Evolutionary conservation across 163 green algal genomes (phyloP), one percentile per base, ranked within the genome.

Genomic region (Chlorella variabilis): DNA sequence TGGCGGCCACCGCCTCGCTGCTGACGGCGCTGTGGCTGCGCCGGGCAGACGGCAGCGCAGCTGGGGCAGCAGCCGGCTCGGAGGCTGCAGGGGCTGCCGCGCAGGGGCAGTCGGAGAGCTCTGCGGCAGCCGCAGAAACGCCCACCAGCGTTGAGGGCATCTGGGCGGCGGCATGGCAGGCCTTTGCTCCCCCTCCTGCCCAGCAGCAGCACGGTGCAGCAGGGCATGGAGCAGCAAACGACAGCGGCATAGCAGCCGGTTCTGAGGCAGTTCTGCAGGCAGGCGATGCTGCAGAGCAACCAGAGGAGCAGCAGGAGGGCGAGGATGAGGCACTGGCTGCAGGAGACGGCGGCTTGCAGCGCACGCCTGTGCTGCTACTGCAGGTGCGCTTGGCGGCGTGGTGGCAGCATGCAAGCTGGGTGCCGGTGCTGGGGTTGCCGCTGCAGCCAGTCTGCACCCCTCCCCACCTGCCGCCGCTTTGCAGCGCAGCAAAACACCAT

Each of bases 331-430:
- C n/a, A 29, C 25, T n/a, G n/a, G 41, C 67, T 34, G 36, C 41
- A 49, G 7, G 70, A 29, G 1, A 34, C 29, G 59, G 59, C 59
- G 7, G 59, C 6, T 27, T 80, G 56, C 73, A 58, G 27, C 73
- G 73, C 54, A 61, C 73, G 56, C 73, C 73, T 15, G 11, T 80
- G 54, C 73, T 80, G 56, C 51, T 80, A 17, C 73, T 80, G 0
- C 56, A 78, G 70, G 70, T 70, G 33, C 20, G 71, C n/a, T n/a
- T n/a, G n/a, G n/a, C n/a, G n/a, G n/a, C n/a, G n/a, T n/a, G n/a
- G n/a, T n/a, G n/a, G n/a, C n/a, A n/a, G n/a, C n/a, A n/a, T n/a
- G n/a, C n/a, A n/a, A n/a, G n/a, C n/a, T n/a, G n/a, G n/a, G n/a
- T n/a, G n/a, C n/a, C n/a, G n/a, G n/a, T n/a, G n/a, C n/a, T n/a